Conservation (phyloP, 2,329 filamentous ascomycete genomes). For the Aspergillus sp. region DNA sequence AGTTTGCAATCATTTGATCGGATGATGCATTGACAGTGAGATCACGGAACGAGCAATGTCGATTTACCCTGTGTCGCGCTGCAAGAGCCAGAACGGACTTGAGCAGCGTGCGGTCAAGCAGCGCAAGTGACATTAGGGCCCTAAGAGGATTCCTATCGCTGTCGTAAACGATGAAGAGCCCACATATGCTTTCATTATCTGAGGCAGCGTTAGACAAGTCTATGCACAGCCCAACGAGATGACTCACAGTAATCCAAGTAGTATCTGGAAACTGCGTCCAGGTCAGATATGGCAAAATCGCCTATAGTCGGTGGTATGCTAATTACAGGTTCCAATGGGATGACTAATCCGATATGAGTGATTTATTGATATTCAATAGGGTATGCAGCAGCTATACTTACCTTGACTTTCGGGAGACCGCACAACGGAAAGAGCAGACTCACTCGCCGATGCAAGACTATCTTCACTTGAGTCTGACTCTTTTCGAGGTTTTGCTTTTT, state of each 20-base stretch:
- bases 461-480: neutral
- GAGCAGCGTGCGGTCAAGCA: slow-evolving; percentile 31
- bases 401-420: neutral
- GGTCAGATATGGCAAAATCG: slow-evolving; percentile 15
- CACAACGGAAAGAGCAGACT: neutral
- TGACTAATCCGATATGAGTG: neutral
- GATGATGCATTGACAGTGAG: slow-evolving; percentile 5
- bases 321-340: neutral
- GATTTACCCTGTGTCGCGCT: slow-evolving; percentile 37
- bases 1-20: slow-evolving; percentile 22
- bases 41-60: slow-evolving; percentile 25
- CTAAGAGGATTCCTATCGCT: slow-evolving; percentile 38
- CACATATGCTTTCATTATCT: slow-evolving; percentile 41
- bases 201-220: neutral
- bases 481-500: neutral
- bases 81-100: slow-evolving; percentile 38
- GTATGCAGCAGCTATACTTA: neutral
- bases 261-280: slow-evolving; percentile 28
- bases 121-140: slow-evolving; percentile 33
- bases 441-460: neutral
- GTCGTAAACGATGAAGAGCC: slow-evolving; percentile 39
- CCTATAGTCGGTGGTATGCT: slow-evolving; percentile 18
- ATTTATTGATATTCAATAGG: neutral
- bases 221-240: neutral
- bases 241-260: slow-evolving; percentile 39